Evolutionary conservation across 108 stramenopile genomes (phyloP), one percentile per base, ranked within the genome.

Genomic region (Cyclostephanos invisitatus): DNA sequence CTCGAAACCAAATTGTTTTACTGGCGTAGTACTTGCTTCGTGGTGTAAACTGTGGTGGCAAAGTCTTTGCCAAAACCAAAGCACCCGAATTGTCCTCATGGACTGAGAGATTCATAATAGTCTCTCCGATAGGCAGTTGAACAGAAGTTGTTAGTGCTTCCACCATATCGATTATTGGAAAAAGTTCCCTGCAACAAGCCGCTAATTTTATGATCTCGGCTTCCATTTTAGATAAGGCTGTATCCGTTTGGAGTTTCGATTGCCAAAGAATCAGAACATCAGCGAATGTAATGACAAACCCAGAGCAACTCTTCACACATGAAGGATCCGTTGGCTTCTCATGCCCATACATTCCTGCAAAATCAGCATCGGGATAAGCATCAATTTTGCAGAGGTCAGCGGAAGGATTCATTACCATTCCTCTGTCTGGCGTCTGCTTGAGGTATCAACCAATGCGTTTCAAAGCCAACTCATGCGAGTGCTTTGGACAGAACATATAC

Each of bases 381-480:
- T 42, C 40, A 42, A 42, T 42, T 42, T 42, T 42, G 8, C 40
- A 42, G 40, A 42, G 4, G 8, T 42, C 40, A 42, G 51, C 21
- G 20, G 51, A 53, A 53, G 51, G 51, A 53, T 53, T 53, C 22
- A 53, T 21, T 18, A 75, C 74, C 22, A 82, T 32, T 14, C 80
- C 81, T 60, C 73, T 36, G 12, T 75, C 60, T n/a, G 48, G 24
- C 24, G 85, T 83, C 17, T 38, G 62, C 17, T 66, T 28, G 11
- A 82, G 54, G 55, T 82, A 80, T 28, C 65, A 40, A 12, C 63
- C 58, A 35, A 85, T 64, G 21, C 74, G 48, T 35, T 27, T 53
- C 12, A 85, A 51, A n/a, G 81, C 84, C 24, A 21, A n/a, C 24
- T 62, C 59, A 32, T 76, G 75, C 3, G 62, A 70, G 18, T 60